Conservation (phyloP, 495 filamentous ascomycete genomes). For the Endocarpon pusillum region DNA sequence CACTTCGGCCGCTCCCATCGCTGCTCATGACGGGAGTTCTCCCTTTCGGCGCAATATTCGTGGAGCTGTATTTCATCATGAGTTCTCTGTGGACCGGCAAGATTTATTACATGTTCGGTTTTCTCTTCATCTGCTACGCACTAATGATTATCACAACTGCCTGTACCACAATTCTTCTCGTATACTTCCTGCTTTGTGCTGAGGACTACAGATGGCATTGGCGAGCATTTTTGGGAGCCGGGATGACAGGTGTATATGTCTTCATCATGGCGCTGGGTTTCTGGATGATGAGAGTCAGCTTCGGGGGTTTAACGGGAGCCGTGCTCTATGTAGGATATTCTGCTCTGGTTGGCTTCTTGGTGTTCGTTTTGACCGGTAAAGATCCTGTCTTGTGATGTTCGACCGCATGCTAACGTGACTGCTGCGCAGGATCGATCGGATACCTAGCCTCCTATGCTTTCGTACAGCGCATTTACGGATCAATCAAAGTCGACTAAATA, state of each 20-base stretch:
- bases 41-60: slow-evolving; percentile 90
- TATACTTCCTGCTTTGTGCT: slow-evolving; percentile 86
- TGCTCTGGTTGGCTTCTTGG: slow-evolving; percentile 69
- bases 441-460: slow-evolving; percentile 92
- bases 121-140: slow-evolving; percentile 92
- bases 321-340: slow-evolving; percentile 92
- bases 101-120: slow-evolving; percentile 99
- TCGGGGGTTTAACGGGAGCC: slow-evolving; percentile 67
- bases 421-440: slow-evolving; percentile 62
- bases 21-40: slow-evolving; percentile 81
- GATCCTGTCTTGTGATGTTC: slow-evolving; percentile 10
- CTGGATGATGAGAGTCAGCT: slow-evolving; percentile 68
- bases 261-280: slow-evolving; percentile 79
- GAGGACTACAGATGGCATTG: slow-evolving; percentile 99
- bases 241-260: slow-evolving; percentile 75
- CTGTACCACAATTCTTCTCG: slow-evolving; percentile 75
- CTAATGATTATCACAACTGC: slow-evolving; percentile 95
- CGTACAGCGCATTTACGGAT: slow-evolving; percentile 79
- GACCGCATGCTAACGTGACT: slow-evolving; percentile 8
- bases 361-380: slow-evolving; percentile 86
- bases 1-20: slow-evolving; percentile 68
- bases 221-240: slow-evolving; percentile 77
- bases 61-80: slow-evolving; percentile 98
- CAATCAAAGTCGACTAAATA: slow-evolving; percentile 81
- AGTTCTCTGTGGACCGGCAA: slow-evolving; percentile 92